Evolutionary conservation across 2,329 filamentous ascomycete genomes (phyloP).

Genomic region (Blumeriella jaapii): DNA sequence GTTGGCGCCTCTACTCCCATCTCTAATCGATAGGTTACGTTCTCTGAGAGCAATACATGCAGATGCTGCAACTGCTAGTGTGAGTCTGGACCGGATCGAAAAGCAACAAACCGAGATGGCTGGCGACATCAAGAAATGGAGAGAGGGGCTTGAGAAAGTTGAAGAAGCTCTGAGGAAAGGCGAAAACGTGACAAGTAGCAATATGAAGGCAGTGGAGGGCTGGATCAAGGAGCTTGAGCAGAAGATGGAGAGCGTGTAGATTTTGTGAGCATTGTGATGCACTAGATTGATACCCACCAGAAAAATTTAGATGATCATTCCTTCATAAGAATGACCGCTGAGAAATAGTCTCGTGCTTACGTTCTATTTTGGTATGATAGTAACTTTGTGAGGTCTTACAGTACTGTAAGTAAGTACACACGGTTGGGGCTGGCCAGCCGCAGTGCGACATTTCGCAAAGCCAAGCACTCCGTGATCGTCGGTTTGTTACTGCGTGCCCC

Average conservation of each 20-base stretch:
- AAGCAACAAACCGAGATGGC: conserved; percentile 71
- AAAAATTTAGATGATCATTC: too few relatives aligned
- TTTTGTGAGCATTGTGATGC: background rate
- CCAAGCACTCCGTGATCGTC: too few relatives aligned
- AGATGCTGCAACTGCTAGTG: conserved; percentile 70
- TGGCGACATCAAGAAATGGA: conserved; percentile 76
- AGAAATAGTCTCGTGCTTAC: conserved; percentile 4
- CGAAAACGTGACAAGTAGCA: conserved; percentile 59
- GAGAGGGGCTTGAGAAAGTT: conserved; percentile 65
- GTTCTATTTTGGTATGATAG: conserved; percentile 3
- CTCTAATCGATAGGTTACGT: conserved; percentile 72
- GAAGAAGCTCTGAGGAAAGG: conserved; percentile 63
- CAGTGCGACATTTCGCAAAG: too few relatives aligned
- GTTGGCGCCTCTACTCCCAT: conserved; percentile 72
- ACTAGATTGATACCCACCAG: background rate
- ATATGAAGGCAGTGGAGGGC: conserved; percentile 72
- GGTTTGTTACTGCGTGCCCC: too few relatives aligned
- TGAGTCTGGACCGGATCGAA: conserved; percentile 68
- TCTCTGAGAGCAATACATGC: conserved; percentile 77
- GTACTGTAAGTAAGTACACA: too few relatives aligned
- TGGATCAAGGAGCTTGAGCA: conserved; percentile 84
- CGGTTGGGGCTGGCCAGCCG: too few relatives aligned
- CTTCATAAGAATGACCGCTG: too few relatives aligned
- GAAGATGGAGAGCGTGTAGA: conserved; percentile 47
- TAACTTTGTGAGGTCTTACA: too few relatives aligned